These are phyloP conservation scores for Cladosporium sp. DNA, from an alignment of 2,329 filamentous ascomycete genomes.

Conservation along the genomic window DNA sequence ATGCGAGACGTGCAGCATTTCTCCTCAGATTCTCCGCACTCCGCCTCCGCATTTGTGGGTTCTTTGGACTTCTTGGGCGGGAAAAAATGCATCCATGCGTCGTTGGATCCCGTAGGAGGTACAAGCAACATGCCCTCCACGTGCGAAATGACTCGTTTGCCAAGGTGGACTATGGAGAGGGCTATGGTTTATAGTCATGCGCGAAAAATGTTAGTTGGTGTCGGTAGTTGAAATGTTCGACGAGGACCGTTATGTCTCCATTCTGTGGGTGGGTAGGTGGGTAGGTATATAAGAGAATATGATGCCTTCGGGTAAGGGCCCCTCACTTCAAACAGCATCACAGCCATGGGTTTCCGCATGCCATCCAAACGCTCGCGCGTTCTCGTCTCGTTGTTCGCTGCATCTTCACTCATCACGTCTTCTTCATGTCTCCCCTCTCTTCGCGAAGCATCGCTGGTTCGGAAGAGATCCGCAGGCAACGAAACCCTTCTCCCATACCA, in stretches of 20 bases:
- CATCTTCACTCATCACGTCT: conserved; percentile 2
- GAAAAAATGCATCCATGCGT: neutral
- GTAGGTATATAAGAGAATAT: conserved; percentile 4
- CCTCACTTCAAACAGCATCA: neutral
- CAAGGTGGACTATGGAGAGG: neutral
- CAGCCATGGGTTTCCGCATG: conserved; percentile 6
- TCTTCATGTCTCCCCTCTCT: conserved; percentile 5
- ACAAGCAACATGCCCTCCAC: neutral
- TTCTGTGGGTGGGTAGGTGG: neutral
- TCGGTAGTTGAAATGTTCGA: conserved; percentile 3
- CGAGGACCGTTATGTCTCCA: neutral
- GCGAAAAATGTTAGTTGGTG: neutral
- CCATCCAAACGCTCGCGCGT: neutral
- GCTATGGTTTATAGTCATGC: neutral
- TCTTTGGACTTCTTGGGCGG: no score
- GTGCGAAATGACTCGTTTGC: neutral
- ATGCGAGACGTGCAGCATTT: neutral
- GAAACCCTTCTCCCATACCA: conserved; percentile 27
- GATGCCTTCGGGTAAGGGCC: neutral
- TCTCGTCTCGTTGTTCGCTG: conserved; percentile 3
- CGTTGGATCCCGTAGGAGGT: neutral
- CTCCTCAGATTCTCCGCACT: conserved; percentile 11
- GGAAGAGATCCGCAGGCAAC: neutral
- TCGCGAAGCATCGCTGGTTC: conserved; percentile 2
- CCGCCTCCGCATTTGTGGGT: conserved; percentile 4